phyloP scores from a whole-genome alignment of 331 rosid genomes.

The Spiraea crenata region DNA sequence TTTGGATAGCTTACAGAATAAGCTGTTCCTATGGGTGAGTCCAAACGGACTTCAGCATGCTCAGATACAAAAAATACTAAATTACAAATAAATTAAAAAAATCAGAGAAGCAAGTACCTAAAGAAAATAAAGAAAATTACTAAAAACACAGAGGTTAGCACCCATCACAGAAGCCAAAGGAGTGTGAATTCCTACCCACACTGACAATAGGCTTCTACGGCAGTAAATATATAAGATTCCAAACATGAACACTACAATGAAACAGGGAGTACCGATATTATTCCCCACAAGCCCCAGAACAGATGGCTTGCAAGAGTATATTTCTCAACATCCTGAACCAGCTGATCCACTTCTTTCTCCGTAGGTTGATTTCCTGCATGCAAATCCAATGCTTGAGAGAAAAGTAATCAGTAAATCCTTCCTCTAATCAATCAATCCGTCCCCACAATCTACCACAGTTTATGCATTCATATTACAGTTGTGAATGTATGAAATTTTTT shows the following conservation, averaged over 20 bases:
- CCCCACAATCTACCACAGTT: too few relatives aligned
- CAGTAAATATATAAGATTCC: background rate
- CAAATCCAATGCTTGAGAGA: conserved; percentile 5
- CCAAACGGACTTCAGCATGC: background rate
- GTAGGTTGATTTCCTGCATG: conserved; percentile 44
- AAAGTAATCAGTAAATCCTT: background rate
- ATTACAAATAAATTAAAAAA: background rate
- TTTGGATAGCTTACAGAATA: background rate
- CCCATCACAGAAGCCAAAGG: background rate
- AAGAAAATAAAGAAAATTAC: too few relatives aligned
- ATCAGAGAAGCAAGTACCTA: background rate
- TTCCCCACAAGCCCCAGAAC: conserved; percentile 81
- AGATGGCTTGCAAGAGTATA: conserved; percentile 69
- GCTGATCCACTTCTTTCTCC: conserved; percentile 47
- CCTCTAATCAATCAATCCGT: background rate
- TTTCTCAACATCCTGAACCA: conserved; percentile 66
- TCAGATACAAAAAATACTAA: background rate
- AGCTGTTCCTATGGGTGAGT: background rate
- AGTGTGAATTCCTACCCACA: background rate
- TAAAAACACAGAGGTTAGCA: background rate
- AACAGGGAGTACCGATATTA: conserved; percentile 60
- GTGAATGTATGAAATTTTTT: too few relatives aligned
- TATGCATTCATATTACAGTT: too few relatives aligned
- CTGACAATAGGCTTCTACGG: background rate
- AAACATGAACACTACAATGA: conserved; percentile 3